A percentile compares a stretch with the other conserved stretches of the same genome.
phyloP scores from a whole-genome alignment of 2,329 filamentous ascomycete species.

The Botryotinia calthae region DNA sequence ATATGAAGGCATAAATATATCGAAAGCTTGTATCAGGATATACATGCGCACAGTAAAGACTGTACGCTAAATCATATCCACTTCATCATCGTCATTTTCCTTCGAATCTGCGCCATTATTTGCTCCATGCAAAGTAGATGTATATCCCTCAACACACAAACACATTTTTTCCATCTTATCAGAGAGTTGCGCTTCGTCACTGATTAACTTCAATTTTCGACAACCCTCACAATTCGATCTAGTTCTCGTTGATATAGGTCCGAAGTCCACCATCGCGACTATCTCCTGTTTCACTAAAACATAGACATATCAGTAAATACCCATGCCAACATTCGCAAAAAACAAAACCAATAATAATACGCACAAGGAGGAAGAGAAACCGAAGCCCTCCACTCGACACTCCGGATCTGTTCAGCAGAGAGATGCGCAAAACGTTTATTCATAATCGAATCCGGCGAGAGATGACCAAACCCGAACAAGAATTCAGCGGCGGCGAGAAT shows the following conservation, averaged over 20 bases:
- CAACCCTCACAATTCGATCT: not conserved
- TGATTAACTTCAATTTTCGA: not conserved
- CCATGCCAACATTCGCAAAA: not conserved
- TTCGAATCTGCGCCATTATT: not conserved
- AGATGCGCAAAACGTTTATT: not conserved
- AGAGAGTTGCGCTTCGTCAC: not conserved
- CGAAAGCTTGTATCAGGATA: not conserved
- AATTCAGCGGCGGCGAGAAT: not conserved
- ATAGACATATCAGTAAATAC: not conserved
- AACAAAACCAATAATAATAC: not conserved
- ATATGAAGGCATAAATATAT: not conserved
- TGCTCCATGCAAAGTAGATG: not conserved
- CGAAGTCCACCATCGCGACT: not conserved
- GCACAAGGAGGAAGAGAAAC: not conserved
- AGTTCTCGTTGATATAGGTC: not conserved
- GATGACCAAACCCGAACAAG: not conserved
- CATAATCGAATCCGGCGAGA: not conserved
- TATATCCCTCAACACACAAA: not conserved
- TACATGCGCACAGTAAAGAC: not conserved
- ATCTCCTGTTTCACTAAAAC: not conserved
- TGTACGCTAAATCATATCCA: not conserved
- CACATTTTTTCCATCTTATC: not conserved
- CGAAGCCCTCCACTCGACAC: not conserved
- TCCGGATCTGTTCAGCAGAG: not conserved
- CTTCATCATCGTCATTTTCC: not conserved